These are phyloP conservation scores for Apodospora peruviana DNA, from an alignment of 495 filamentous ascomycete species.

Conservation along the genomic window DNA sequence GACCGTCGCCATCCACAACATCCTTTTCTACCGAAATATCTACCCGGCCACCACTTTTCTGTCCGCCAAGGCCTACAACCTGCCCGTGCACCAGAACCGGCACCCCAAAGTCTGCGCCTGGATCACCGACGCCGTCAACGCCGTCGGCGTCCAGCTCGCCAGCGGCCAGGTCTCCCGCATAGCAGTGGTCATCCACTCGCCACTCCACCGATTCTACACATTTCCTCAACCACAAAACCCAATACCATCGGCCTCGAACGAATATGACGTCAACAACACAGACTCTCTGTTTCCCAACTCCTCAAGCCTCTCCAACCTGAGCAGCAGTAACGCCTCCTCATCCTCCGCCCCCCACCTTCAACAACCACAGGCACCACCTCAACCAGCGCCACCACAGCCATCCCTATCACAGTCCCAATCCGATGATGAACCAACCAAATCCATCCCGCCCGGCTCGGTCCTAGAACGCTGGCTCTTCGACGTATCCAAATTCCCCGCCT, in stretches of 20 bases:
- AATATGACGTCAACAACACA: not conserved
- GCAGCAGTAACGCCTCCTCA: too few relatives aligned
- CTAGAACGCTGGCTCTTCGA: constrained; percentile 88
- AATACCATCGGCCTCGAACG: not conserved
- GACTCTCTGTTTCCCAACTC: not conserved
- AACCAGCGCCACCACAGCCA: not conserved
- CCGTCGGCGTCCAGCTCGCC: constrained; percentile 65
- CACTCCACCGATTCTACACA: constrained; percentile 11
- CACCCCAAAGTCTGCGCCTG: constrained; percentile 89
- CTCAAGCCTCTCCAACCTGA: not conserved
- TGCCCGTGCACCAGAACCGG: constrained; percentile 80
- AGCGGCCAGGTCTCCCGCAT: constrained; percentile 57
- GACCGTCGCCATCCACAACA: constrained; percentile 83
- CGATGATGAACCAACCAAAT: constrained; percentile 3
- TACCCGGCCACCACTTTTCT: constrained; percentile 81
- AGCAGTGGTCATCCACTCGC: constrained; percentile 69
- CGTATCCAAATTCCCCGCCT: constrained; percentile 65
- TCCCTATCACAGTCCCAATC: not conserved
- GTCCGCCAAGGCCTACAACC: constrained; percentile 77
- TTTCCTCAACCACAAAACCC: not conserved
- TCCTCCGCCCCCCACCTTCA: too few relatives aligned
- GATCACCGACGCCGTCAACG: constrained; percentile 76
- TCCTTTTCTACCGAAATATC: constrained; percentile 79
- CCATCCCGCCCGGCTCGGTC: constrained; percentile 27
- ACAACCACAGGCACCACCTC: not conserved